These are phyloP conservation scores for Kockiozyma suomiensis DNA, from an alignment of 805 yeast genomes.

Conservation along the genomic window DNA sequence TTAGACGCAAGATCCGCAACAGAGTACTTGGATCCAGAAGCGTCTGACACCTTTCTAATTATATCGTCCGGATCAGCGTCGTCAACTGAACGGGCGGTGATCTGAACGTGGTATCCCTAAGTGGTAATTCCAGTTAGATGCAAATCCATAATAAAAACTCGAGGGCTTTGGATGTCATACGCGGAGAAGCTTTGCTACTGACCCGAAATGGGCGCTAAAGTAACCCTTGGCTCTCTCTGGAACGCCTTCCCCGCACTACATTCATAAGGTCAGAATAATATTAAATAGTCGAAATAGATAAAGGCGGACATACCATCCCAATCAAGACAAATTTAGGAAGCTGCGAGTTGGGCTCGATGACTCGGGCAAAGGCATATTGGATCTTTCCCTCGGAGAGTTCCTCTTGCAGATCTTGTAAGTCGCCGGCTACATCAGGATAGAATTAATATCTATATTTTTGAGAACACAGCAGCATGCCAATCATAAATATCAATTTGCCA, in stretches of 20 bases:
- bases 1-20: constrained; percentile 40
- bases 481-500: too few relatives aligned
- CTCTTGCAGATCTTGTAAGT: constrained; percentile 73
- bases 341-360: constrained; percentile 88
- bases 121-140: too few relatives aligned
- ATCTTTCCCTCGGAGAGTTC: constrained; percentile 84
- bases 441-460: not conserved
- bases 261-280: not conserved
- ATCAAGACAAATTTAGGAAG: constrained; percentile 79
- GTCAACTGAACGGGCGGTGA: constrained; percentile 92
- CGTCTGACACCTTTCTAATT: constrained; percentile 74
- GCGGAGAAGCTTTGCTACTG: constrained; percentile 46
- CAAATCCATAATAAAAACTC: too few relatives aligned
- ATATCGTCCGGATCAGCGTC: constrained; percentile 82
- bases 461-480: not conserved
- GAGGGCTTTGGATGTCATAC: constrained; percentile 12
- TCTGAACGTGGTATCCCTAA: constrained; percentile 93
- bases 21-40: constrained; percentile 95
- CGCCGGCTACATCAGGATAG: constrained; percentile 47
- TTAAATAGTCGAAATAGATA: too few relatives aligned
- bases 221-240: constrained; percentile 56
- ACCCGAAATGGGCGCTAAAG: constrained; percentile 47
- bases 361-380: constrained; percentile 87
- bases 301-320: constrained; percentile 63
- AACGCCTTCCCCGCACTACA: constrained; percentile 84